A percentile compares a stretch with the other conserved stretches of the same genome.
These are phyloP conservation scores for Phialocephala sp. DNA, from an alignment of 2,329 filamentous ascomycete genomes.

Conservation along the genomic window DNA sequence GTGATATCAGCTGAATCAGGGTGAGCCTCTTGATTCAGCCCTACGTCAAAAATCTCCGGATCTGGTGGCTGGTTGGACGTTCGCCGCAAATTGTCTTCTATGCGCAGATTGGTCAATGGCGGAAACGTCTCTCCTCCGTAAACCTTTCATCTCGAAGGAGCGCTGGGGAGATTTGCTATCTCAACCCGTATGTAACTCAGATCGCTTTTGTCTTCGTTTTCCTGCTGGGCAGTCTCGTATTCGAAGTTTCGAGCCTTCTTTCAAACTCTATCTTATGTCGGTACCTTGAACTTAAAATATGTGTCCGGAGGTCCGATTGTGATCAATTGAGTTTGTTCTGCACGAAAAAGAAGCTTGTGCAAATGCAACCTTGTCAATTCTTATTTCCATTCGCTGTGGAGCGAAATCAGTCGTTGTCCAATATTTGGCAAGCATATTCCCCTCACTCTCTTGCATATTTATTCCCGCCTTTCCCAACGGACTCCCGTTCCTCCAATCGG, in stretches of 20 bases:
- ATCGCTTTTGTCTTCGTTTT: background rate
- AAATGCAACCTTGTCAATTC: background rate
- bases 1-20: constrained; percentile 5
- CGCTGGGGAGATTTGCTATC: background rate
- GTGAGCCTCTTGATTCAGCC: constrained; percentile 4
- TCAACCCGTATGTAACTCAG: background rate
- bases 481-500: background rate
- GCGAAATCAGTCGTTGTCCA: background rate
- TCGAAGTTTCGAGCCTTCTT: background rate
- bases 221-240: background rate
- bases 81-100: constrained; percentile 2
- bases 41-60: constrained; percentile 7
- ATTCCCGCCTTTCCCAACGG: background rate
- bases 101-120: background rate
- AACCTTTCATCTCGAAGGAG: background rate
- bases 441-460: background rate
- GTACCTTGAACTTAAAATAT: background rate
- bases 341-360: background rate
- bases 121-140: background rate
- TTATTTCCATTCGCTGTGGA: background rate
- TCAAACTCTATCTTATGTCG: background rate
- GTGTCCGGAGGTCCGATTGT: constrained; percentile 3
- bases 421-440: background rate
- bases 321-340: background rate
- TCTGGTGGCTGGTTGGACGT: background rate